Base-by-base conservation (phyloP, 768 basidiomycete genomes). In the Mycena polygramma region DNA sequence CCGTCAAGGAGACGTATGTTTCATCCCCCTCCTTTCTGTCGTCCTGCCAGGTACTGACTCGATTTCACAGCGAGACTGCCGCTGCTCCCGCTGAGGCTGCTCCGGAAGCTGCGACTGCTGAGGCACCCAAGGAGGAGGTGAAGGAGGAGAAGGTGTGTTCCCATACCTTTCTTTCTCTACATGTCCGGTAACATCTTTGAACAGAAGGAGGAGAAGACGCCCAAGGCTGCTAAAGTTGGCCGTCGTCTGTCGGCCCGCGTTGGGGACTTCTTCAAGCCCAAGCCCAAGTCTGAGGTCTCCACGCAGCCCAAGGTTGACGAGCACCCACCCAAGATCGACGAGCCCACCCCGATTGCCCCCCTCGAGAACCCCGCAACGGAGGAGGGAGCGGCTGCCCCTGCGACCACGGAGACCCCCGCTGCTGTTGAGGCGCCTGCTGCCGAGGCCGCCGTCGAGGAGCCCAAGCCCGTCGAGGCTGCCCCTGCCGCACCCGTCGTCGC, bases 161-260 rank as follows among this genome's bases (percentile, higher is more conserved):
- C 35, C n/a, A 41, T 1, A n/a, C 15, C 11, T 9, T n/a, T 37
- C 7, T 30, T 43, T 14, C 36, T 24, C 19, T 10, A 17, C n/a
- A 13, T 35, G 14, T 30, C 15, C 30, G n/a, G 54, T 58, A 24
- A 66, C 45, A 20, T 8, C 36, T 8, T 49, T 24, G 37, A 20
- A 8, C 51, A 85, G 77, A 72, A 78, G 65, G 83, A 86, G 74
- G 83, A 88, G 74, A 87, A 85, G 60, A 79, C 83, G 46, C 77
- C 74, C 74, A 89, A 86, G 80, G 82, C 85, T 19, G 63, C 77
- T 68, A 96, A 96, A 81, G 90, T 94, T 66, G 83, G 88, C 64
- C 94, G 95, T 72, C 94, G 95, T 71, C 83, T 97, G 69, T 97
- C 96, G 52, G 88, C 92, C 30, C 94, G 94, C 24, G 90, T 97